Percentiles rank a stretch among this genome's conserved stretches.
Conservation (phyloP, 1,284 basidiomycete genomes). For the Boletus putidus region DNA sequence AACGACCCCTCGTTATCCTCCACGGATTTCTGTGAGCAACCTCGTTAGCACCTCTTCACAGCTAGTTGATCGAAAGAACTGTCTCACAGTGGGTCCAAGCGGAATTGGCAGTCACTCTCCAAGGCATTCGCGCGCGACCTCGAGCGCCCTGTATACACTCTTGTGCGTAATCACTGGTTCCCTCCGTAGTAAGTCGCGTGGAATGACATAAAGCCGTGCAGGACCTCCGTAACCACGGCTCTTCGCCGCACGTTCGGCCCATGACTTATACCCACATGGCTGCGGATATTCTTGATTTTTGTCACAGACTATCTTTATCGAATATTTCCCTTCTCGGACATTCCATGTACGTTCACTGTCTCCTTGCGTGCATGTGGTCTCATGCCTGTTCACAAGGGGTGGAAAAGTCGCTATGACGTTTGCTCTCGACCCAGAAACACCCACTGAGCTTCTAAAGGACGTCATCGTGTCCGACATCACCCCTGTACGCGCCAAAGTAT, state of each 20-base stretch:
- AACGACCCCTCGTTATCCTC: conserved; percentile 58
- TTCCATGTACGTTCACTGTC: conserved; percentile 63
- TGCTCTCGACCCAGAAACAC: conserved; percentile 59
- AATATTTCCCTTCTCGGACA: conserved; percentile 79
- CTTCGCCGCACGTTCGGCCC: conserved; percentile 67
- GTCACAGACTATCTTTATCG: conserved; percentile 49
- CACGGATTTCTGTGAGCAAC: conserved; percentile 65
- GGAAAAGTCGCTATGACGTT: conserved; percentile 85
- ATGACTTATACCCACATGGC: conserved; percentile 78
- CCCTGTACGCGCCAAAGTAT: conserved; percentile 62
- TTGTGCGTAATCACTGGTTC: conserved; percentile 47
- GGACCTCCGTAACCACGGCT: conserved; percentile 85
- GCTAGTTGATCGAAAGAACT: background rate
- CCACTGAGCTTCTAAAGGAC: conserved; percentile 51
- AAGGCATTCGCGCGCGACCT: conserved; percentile 62
- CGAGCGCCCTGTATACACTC: conserved; percentile 63
- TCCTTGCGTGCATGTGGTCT: background rate
- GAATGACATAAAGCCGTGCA: conserved; percentile 32
- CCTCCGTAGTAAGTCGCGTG: background rate
- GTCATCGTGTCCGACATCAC: conserved; percentile 84
- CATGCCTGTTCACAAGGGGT: conserved; percentile 54
- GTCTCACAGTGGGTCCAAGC: conserved; percentile 65
- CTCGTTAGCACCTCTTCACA: background rate
- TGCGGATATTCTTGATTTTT: conserved; percentile 64
- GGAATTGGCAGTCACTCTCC: conserved; percentile 76